Evolutionary conservation across 1,284 basidiomycete genomes (phyloP).

Genomic region (Apiotrichum gamsii): DNA sequence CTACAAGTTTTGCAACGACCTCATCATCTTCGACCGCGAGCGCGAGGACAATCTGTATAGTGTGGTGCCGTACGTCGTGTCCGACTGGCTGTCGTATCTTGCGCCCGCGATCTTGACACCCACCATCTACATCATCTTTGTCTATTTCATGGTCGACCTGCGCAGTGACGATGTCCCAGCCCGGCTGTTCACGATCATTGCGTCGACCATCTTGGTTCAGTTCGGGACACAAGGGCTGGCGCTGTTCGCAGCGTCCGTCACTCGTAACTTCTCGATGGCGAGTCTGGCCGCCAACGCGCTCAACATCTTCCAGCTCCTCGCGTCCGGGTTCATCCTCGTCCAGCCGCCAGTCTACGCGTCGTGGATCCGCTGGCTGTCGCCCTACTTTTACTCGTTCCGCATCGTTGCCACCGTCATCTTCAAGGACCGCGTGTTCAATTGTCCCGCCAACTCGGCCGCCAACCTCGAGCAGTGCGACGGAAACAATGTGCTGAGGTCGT

Average conservation of each 20-base stretch:
- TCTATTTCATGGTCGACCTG: conserved; percentile 46
- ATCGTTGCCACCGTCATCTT: conserved; percentile 48
- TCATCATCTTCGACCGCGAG: conserved; percentile 53
- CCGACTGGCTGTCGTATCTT: conserved; percentile 44
- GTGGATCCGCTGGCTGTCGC: conserved; percentile 48
- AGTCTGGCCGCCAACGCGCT: conserved; percentile 44
- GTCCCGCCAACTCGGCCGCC: conserved; percentile 37
- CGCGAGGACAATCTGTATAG: conserved; percentile 42
- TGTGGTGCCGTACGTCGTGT: conserved; percentile 46
- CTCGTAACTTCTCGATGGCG: conserved; percentile 44
- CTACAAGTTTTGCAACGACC: conserved; percentile 45
- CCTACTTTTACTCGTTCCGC: conserved; percentile 41
- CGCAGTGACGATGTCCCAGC: conserved; percentile 44
- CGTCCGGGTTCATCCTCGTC: conserved; percentile 41
- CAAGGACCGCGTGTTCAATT: conserved; percentile 45
- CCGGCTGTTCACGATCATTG: conserved; percentile 47
- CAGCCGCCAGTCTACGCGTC: conserved; percentile 47
- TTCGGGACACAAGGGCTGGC: conserved; percentile 47
- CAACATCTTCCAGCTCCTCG: conserved; percentile 35
- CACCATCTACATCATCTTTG: conserved; percentile 41
- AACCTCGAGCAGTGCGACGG: conserved; percentile 48
- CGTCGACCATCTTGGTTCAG: conserved; percentile 46
- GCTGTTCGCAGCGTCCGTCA: conserved; percentile 43
- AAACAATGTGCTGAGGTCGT: conserved; percentile 46
- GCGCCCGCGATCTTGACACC: conserved; percentile 41